Evolutionary conservation across 495 filamentous ascomycete genomes (phyloP).

Genomic region (Tuber microsphaerosporum): DNA sequence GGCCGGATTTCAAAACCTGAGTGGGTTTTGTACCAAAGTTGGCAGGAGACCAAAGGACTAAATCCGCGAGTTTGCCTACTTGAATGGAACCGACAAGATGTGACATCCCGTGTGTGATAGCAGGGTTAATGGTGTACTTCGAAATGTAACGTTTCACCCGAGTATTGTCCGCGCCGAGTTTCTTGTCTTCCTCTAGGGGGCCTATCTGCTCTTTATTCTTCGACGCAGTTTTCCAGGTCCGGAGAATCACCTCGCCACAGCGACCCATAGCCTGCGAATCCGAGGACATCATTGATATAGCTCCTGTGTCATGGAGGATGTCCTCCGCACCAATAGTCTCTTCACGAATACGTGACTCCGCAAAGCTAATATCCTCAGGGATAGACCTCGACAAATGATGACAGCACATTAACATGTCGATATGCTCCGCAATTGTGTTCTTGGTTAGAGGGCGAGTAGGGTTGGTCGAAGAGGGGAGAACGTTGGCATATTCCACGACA

Average conservation of each 20-base stretch:
- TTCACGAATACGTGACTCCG: conserved; percentile 86
- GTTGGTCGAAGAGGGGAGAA: conserved; percentile 86
- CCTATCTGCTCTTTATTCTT: conserved; percentile 95
- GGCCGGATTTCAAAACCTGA: conserved; percentile 79
- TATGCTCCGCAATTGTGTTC: conserved; percentile 94
- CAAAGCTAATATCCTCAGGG: conserved; percentile 92
- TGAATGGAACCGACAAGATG: conserved; percentile 84
- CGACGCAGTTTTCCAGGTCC: conserved; percentile 97
- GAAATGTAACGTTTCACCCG: conserved; percentile 87
- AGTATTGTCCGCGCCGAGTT: conserved; percentile 81
- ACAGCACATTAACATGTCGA: conserved; percentile 99
- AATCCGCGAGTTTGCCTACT: conserved; percentile 82
- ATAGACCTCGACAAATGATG: conserved; percentile 89
- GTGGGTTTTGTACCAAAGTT: conserved; percentile 85
- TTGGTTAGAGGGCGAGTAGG: conserved; percentile 85
- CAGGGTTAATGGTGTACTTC: conserved; percentile 98
- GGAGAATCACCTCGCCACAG: conserved; percentile 86
- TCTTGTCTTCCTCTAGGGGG: conserved; percentile 65
- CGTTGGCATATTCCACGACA: conserved; percentile 86
- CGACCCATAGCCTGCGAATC: conserved; percentile 98
- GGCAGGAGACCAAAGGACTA: conserved; percentile 80
- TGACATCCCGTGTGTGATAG: conserved; percentile 85
- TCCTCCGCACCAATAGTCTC: conserved; percentile 98
- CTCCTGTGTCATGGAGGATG: conserved; percentile 89
- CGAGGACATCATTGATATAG: conserved; percentile 96